A percentile compares a stretch with the other conserved stretches of the same genome.
These are phyloP conservation scores for Ceratocystis alfenasii DNA, from an alignment of 2,329 filamentous ascomycete genomes.

Conservation along the genomic window DNA sequence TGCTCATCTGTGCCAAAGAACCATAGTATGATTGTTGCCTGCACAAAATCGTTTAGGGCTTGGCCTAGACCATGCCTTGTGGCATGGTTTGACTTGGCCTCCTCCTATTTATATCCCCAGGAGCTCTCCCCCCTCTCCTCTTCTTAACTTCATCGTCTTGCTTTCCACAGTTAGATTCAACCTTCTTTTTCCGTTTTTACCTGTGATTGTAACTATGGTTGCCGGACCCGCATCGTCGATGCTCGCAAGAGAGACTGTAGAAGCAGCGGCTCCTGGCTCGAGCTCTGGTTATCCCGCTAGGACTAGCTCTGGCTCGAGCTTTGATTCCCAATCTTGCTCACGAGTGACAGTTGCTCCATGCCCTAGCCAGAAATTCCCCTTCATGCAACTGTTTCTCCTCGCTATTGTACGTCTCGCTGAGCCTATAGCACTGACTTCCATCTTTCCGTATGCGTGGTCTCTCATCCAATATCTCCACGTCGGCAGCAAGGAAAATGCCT, in stretches of 20 bases:
- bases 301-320: background rate
- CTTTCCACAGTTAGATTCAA: no score
- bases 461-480: conserved; percentile 66
- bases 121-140: background rate
- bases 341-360: background rate
- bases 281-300: background rate
- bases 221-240: background rate
- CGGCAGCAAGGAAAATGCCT: conserved; percentile 61
- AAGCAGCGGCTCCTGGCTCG: background rate
- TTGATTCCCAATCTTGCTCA: conserved; percentile 31
- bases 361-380: conserved; percentile 50
- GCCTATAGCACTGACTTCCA: conserved; percentile 83
- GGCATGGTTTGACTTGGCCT: background rate
- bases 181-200: background rate
- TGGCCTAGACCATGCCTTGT: no score
- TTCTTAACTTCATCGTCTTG: background rate
- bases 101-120: background rate
- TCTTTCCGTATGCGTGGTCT: conserved; percentile 84
- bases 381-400: conserved; percentile 69
- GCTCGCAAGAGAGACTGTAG: background rate
- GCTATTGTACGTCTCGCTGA: conserved; percentile 87
- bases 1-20: background rate
- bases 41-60: no score
- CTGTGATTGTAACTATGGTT: background rate
- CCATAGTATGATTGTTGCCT: no score